Evolutionary conservation across 2,329 filamentous ascomycete species (phyloP).

Genomic region (Phaeosphaeria sp.): DNA sequence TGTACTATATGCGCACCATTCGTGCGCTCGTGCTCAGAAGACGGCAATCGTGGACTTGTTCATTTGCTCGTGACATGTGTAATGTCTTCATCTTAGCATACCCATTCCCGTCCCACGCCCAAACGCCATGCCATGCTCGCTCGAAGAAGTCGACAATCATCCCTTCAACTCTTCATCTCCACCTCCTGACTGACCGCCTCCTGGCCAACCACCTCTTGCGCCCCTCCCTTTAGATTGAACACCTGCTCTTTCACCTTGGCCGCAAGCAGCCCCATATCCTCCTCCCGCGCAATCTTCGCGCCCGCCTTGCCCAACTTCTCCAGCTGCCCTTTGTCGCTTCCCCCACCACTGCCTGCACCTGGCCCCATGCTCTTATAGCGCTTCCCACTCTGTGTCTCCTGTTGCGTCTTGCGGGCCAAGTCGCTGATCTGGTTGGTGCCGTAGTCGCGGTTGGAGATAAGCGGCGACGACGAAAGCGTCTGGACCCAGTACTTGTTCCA

Average conservation of each 20-base stretch:
- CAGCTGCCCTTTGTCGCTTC: constrained; percentile 50
- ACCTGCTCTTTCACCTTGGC: constrained; percentile 68
- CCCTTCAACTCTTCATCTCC: constrained; percentile 42
- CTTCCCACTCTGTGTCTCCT: constrained; percentile 60
- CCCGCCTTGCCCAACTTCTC: constrained; percentile 67
- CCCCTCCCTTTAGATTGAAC: constrained; percentile 50
- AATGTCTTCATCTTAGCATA: neutral
- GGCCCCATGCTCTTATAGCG: constrained; percentile 31
- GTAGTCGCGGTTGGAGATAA: constrained; percentile 92
- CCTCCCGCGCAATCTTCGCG: constrained; percentile 67
- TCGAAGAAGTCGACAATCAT: neutral
- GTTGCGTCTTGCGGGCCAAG: constrained; percentile 79
- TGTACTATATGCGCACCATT: neutral
- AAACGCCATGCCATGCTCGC: constrained; percentile 8
- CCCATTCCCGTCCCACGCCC: neutral
- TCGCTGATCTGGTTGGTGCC: constrained; percentile 91
- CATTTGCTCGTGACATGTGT: neutral
- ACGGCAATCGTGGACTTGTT: neutral
- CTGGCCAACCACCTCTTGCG: neutral
- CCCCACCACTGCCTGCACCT: neutral
- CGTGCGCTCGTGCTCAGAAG: neutral
- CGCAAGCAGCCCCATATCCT: constrained; percentile 68
- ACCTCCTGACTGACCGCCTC: constrained; percentile 24
- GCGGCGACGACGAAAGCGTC: constrained; percentile 87
- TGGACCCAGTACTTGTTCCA: constrained; percentile 99